Evolutionary conservation across 495 filamentous ascomycete genomes (phyloP).

Genomic region (Astrothelium macrocarpum): DNA sequence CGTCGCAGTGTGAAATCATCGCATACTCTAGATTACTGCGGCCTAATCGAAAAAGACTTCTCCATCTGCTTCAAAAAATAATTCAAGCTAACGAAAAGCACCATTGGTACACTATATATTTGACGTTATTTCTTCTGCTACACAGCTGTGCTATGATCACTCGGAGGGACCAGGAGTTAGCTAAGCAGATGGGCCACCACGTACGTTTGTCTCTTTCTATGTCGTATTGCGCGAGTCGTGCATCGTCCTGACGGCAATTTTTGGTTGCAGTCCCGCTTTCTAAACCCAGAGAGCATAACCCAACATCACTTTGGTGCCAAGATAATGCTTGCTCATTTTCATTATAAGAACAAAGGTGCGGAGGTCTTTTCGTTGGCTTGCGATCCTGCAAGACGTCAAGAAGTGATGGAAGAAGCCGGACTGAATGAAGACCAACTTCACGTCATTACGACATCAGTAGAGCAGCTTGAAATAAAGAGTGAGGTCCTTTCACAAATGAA

Average conservation of each 20-base stretch:
- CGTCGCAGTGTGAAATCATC: background rate
- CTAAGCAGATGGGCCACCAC: background rate
- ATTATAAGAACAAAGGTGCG: background rate
- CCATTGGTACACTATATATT: background rate
- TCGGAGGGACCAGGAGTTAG: background rate
- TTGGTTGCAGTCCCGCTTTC: background rate
- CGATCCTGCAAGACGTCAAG: background rate
- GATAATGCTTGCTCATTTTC: background rate
- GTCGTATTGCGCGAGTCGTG: background rate
- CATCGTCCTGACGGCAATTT: background rate
- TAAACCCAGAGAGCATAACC: background rate
- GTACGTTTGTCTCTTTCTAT: background rate
- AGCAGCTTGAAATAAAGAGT: background rate
- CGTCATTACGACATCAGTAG: background rate
- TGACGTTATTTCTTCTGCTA: background rate
- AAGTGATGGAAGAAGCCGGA: background rate
- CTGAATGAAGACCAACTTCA: background rate
- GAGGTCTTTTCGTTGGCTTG: constrained; percentile 1
- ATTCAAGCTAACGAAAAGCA: background rate
- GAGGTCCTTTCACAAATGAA: background rate
- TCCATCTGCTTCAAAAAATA: background rate
- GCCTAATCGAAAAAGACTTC: background rate
- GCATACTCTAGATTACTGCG: background rate
- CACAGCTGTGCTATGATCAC: background rate
- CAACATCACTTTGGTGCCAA: background rate